phyloP scores from a whole-genome alignment of 495 filamentous ascomycete species.

The Ramalina intermedia region DNA sequence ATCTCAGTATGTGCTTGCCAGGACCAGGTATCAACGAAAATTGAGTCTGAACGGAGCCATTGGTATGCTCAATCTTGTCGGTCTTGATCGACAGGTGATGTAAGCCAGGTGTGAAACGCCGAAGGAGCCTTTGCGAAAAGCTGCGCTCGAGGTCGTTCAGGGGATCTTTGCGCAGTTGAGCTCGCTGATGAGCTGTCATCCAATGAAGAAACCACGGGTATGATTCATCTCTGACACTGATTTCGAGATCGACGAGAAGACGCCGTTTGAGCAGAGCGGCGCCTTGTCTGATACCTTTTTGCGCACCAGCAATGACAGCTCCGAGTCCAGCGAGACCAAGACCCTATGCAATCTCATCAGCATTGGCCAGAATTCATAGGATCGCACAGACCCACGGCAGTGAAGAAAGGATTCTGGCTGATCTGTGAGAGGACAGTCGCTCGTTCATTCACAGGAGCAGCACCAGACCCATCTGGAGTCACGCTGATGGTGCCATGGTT shows the following conservation, averaged over 20 bases:
- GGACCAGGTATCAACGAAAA: slow-evolving; percentile 86
- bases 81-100: slow-evolving; percentile 60
- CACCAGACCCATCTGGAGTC: no score
- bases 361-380: neutral
- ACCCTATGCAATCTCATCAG: slow-evolving; percentile 29
- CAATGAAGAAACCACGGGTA: slow-evolving; percentile 91
- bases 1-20: slow-evolving; percentile 73
- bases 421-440: slow-evolving; percentile 34
- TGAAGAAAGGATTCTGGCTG: slow-evolving; percentile 54
- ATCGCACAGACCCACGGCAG: slow-evolving; percentile 32
- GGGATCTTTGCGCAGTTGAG: slow-evolving; percentile 27
- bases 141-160: slow-evolving; percentile 15
- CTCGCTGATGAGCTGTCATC: slow-evolving; percentile 70
- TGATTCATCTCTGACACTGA: slow-evolving; percentile 80
- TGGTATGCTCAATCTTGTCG: slow-evolving; percentile 39
- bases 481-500: no score
- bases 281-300: slow-evolving; percentile 53
- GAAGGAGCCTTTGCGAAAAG: slow-evolving; percentile 31
- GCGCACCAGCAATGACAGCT: slow-evolving; percentile 58
- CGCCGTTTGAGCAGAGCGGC: slow-evolving; percentile 61
- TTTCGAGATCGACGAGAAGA: slow-evolving; percentile 88
- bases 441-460: no score
- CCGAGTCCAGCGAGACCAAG: slow-evolving; percentile 83
- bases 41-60: slow-evolving; percentile 56
- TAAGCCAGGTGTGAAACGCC: slow-evolving; percentile 45